Percentiles rank a stretch among this genome's conserved stretches.
phyloP scores from a whole-genome alignment of 2,329 filamentous ascomycete genomes.

The Fusarium domesticum region DNA sequence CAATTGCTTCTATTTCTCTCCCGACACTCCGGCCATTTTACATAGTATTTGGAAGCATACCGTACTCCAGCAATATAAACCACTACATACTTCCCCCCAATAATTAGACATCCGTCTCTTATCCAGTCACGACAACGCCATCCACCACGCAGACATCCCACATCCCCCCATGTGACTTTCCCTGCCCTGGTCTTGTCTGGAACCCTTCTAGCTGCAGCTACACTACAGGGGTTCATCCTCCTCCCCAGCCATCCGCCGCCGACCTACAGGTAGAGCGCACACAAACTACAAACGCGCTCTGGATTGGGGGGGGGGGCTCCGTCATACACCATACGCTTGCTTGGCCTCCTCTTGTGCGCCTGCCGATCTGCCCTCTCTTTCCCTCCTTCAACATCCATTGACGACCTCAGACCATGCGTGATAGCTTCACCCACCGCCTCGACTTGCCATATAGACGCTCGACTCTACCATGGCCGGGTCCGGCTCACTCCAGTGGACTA shows the following conservation, averaged over 20 bases:
- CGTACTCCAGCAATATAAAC: not conserved
- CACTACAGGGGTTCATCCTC: constrained; percentile 14
- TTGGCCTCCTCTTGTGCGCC: constrained; percentile 18
- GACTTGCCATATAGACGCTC: constrained; percentile 28
- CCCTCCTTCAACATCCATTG: constrained; percentile 13
- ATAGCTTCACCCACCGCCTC: constrained; percentile 28
- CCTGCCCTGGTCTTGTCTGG: constrained; percentile 12
- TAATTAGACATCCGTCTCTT: not conserved
- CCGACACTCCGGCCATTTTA: too few relatives aligned
- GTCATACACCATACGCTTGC: constrained; percentile 21
- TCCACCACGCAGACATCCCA: constrained; percentile 12
- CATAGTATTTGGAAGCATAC: not conserved
- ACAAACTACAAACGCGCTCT: constrained; percentile 23
- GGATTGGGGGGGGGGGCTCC: constrained; percentile 18
- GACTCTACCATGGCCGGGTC: constrained; percentile 48
- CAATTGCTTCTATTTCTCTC: not conserved
- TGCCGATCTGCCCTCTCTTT: constrained; percentile 10
- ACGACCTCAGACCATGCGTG: constrained; percentile 27
- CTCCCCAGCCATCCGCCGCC: constrained; percentile 25
- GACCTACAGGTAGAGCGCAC: constrained; percentile 19
- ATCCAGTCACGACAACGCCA: constrained; percentile 18
- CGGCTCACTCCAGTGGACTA: constrained; percentile 53
- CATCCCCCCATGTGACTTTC: constrained; percentile 23
- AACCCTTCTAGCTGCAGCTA: constrained; percentile 26
- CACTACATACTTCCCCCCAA: not conserved